A percentile compares a stretch with the other conserved stretches of the same genome.
phyloP scores from a whole-genome alignment of 768 basidiomycete species.

The Suillus alpinus region DNA sequence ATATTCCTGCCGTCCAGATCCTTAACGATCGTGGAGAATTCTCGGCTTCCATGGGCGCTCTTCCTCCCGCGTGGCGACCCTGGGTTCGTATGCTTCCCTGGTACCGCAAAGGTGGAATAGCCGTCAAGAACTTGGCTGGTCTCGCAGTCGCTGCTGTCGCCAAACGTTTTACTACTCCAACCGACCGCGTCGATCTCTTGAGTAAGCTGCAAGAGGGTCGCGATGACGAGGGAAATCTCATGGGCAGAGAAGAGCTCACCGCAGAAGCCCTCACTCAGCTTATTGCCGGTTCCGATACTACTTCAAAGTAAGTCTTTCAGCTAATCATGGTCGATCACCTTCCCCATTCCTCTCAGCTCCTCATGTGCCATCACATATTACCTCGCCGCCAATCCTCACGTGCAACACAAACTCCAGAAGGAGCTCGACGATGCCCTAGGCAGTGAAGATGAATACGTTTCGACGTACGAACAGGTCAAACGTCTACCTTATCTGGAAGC shows the following conservation, averaged over 20 bases:
- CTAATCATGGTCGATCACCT: constrained; percentile 2
- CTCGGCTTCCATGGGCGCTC: constrained; percentile 77
- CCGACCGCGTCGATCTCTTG: constrained; percentile 77
- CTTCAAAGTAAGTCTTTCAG: constrained; percentile 67
- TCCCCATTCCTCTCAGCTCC: constrained; percentile 48
- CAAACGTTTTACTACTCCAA: constrained; percentile 63
- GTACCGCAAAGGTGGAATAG: constrained; percentile 64
- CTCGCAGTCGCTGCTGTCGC: constrained; percentile 79
- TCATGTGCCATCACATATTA: constrained; percentile 88
- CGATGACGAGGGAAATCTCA: constrained; percentile 74
- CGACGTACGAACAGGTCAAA: constrained; percentile 69
- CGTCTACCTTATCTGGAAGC: constrained; percentile 78
- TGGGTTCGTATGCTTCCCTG: constrained; percentile 67
- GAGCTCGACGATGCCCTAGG: constrained; percentile 67
- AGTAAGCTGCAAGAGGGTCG: constrained; percentile 76
- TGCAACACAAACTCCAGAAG: constrained; percentile 68
- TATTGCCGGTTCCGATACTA: constrained; percentile 90
- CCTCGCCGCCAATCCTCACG: constrained; percentile 63
- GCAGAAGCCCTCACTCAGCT: constrained; percentile 85
- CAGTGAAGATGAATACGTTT: constrained; percentile 57
- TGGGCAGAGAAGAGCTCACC: constrained; percentile 81
- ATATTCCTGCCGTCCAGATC: constrained; percentile 81
- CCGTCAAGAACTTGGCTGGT: constrained; percentile 73
- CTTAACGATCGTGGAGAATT: constrained; percentile 87
- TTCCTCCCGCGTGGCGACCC: constrained; percentile 72